Evolutionary conservation across 169 alveolate genomes (phyloP), one percentile per base, ranked within the genome.

Genomic region (Cryptosporidium bovis): DNA sequence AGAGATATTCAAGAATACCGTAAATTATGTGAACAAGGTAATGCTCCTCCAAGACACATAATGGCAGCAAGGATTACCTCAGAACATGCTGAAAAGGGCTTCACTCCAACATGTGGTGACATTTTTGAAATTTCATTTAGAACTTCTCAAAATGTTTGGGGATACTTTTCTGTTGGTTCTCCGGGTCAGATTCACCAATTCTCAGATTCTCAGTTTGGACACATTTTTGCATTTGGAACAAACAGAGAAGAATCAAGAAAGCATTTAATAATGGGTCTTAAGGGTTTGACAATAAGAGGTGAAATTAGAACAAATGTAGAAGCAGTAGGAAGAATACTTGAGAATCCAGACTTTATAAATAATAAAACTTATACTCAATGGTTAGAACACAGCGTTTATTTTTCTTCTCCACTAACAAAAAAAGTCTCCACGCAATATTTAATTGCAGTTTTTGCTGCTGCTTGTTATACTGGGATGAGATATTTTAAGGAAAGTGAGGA

Each of bases 171-270:
- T 18, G 92, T 94, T 36, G 91, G 91, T 20, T 83, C 94, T 27
- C 84, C 90, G 29, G 97, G 97, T 16, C 92, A 92, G 46, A 93
- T 95, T 64, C 96, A 93, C 66, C 95, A 93, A 84, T 93, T 90
- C 85, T 94, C 97, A 6, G 97, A 95, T 83, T 92, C 96, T n/a
- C 97, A 95, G 90, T 93, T 95, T 60, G 97, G 97, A 0, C 97
- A 95, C 91, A 91, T 95, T 46, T 95, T 95, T 65, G 94, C 96
- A 44, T 90, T 90, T 62, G 97, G 97, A 16, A 90, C 69, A 44
- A 89, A 91, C 33, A 92, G 94, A 34, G 94, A 95, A 68, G 89
- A 84, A 20, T 95, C 95, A 6, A 91, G 94, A 46, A 85, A 91
- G 82, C 82, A 90, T 60, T 82, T 93, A 53, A 92, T 93, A 16